Evolutionary conservation across 208 protist genomes (phyloP).

Genomic region (Zelonia costaricensis): DNA sequence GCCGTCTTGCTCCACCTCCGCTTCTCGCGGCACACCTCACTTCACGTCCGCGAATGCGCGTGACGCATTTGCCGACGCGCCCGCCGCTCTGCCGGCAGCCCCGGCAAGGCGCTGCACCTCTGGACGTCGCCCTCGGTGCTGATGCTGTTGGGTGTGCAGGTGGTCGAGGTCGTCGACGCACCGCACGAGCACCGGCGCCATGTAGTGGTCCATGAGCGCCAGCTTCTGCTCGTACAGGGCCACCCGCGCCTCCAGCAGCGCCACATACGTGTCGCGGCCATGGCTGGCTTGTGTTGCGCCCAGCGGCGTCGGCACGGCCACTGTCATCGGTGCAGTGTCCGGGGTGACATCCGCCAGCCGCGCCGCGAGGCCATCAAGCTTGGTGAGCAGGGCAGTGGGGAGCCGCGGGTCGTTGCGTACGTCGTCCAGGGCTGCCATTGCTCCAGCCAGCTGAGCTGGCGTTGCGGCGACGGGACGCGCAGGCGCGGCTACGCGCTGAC

Average conservation of each 20-base stretch:
- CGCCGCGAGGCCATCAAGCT: neutral
- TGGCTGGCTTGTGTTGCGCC: slow-evolving; percentile 13
- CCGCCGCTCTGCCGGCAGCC: too few relatives aligned
- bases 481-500: too few relatives aligned
- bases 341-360: neutral
- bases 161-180: slow-evolving; percentile 35
- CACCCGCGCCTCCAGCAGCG: slow-evolving; percentile 22
- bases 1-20: too few relatives aligned
- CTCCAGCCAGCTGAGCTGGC: neutral
- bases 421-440: neutral
- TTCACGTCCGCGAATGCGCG: too few relatives aligned
- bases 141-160: neutral
- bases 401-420: slow-evolving; percentile 2
- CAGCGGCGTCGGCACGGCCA: too few relatives aligned
- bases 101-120: slow-evolving; percentile 7
- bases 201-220: slow-evolving; percentile 33
- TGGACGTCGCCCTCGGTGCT: neutral
- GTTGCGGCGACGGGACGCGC: too few relatives aligned
- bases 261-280: slow-evolving; percentile 22
- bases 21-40: too few relatives aligned
- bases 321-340: too few relatives aligned
- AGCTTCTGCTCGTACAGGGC: slow-evolving; percentile 40
- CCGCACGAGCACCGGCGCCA: slow-evolving; percentile 31
- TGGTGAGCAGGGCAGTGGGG: neutral
- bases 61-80: too few relatives aligned